Percentiles rank a stretch among this genome's conserved stretches.
phyloP scores from a whole-genome alignment of 2,329 filamentous ascomycete species.

The Colletotrichum incanum region DNA sequence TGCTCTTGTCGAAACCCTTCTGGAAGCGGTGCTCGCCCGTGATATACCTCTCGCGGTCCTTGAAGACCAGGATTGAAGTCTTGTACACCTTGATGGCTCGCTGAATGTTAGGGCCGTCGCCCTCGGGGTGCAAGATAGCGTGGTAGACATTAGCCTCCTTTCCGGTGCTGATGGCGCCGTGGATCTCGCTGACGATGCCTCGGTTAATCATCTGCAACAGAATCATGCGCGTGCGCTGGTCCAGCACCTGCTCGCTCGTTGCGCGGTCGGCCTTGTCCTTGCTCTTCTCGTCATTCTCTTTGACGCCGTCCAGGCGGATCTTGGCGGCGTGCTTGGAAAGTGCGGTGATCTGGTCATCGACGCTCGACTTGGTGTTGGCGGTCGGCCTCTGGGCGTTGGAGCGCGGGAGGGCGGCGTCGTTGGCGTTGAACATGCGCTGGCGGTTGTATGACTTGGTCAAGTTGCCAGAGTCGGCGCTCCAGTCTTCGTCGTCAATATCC shows the following conservation, averaged over 20 bases:
- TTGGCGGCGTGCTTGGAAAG: slow-evolving; percentile 89
- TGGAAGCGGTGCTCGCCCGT: slow-evolving; percentile 94
- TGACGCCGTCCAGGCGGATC: slow-evolving; percentile 82
- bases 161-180: slow-evolving; percentile 95
- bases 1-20: slow-evolving; percentile 92
- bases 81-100: slow-evolving; percentile 99
- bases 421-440: slow-evolving; percentile 77
- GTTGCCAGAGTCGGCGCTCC: slow-evolving; percentile 74
- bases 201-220: slow-evolving; percentile 96
- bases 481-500: slow-evolving; percentile 71
- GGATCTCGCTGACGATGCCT: slow-evolving; percentile 89
- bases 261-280: slow-evolving; percentile 95
- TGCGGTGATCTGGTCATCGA: slow-evolving; percentile 91
- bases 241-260: slow-evolving; percentile 94
- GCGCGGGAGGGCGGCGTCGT: slow-evolving; percentile 72
- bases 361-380: slow-evolving; percentile 82
- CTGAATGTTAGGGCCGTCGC: slow-evolving; percentile 75
- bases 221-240: slow-evolving; percentile 95
- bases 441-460: slow-evolving; percentile 92
- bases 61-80: slow-evolving; percentile 97
- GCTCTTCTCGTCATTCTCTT: slow-evolving; percentile 66
- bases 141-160: slow-evolving; percentile 99
- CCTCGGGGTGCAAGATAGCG: slow-evolving; percentile 76
- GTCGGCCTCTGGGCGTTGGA: slow-evolving; percentile 85
- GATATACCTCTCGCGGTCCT: slow-evolving; percentile 96